These are phyloP conservation scores for Berberis thunbergii DNA, from an alignment of 164 flowering plant species.

Conservation along the genomic window DNA sequence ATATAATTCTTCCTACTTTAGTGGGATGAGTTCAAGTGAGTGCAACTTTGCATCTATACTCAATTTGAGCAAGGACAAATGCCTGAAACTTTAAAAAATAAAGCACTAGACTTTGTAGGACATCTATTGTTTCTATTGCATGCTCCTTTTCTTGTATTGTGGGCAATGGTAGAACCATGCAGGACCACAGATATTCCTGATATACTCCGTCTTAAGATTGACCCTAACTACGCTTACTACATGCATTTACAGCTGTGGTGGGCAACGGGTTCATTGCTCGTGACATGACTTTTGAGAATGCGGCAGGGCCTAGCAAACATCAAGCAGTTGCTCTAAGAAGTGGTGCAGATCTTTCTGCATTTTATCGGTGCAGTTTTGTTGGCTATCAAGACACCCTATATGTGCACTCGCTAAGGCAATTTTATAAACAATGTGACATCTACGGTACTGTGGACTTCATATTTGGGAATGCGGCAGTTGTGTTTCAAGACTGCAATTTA, in stretches of 20 bases:
- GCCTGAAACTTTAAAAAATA: too few relatives aligned
- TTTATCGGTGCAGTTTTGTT: constrained; percentile 48
- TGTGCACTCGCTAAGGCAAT: constrained; percentile 49
- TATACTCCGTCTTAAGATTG: too few relatives aligned
- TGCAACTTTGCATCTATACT: too few relatives aligned
- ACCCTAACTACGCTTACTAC: background rate
- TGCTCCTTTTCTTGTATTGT: too few relatives aligned
- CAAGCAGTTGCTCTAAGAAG: constrained; percentile 59
- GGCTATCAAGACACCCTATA: constrained; percentile 67
- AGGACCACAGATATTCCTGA: too few relatives aligned
- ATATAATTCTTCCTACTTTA: too few relatives aligned
- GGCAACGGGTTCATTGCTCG: constrained; percentile 41
- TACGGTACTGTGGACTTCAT: constrained; percentile 65
- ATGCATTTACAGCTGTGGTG: constrained; percentile 35
- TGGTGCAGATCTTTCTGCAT: constrained; percentile 44
- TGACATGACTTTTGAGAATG: constrained; percentile 50
- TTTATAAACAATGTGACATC: constrained; percentile 47
- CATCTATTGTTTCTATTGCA: too few relatives aligned
- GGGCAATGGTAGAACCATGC: too few relatives aligned
- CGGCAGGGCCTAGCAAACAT: constrained; percentile 55
- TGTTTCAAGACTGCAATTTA: constrained; percentile 39
- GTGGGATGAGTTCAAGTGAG: too few relatives aligned
- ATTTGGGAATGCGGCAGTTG: constrained; percentile 58
- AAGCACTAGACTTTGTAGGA: too few relatives aligned
- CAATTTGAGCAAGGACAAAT: too few relatives aligned